Percentiles rank a stretch among this genome's conserved stretches.
phyloP scores from a whole-genome alignment of 768 basidiomycete species.

The Rhizopogon sp. region DNA sequence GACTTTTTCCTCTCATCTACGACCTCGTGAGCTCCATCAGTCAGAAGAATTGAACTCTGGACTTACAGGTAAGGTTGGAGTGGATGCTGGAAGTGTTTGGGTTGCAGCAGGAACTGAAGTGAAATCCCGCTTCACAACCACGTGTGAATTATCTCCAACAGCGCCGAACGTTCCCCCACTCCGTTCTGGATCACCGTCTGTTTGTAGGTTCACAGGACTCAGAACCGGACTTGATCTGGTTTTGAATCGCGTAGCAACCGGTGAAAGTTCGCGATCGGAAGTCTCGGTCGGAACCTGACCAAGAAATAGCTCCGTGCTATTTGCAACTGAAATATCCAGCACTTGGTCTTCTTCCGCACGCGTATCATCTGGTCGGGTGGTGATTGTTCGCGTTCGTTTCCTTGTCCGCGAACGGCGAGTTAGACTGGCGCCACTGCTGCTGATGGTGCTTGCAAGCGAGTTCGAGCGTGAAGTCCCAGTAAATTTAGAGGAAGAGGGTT shows the following conservation, averaged over 20 bases:
- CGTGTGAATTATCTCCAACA: conserved; percentile 8
- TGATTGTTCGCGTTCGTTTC: conserved; percentile 50
- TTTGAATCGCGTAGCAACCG: conserved; percentile 11
- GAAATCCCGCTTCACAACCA: conserved; percentile 10
- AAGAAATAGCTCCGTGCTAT: conserved; percentile 10
- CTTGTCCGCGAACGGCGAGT: conserved; percentile 43
- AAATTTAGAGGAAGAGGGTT: conserved; percentile 21
- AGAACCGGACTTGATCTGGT: conserved; percentile 7
- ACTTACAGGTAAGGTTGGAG: neutral
- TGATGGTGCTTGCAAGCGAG: conserved; percentile 34
- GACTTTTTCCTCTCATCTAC: conserved; percentile 30
- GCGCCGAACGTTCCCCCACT: conserved; percentile 19
- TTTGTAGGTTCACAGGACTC: conserved; percentile 7
- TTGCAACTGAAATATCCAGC: conserved; percentile 23
- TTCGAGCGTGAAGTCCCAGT: conserved; percentile 30
- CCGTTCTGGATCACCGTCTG: conserved; percentile 14
- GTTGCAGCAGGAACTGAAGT: conserved; percentile 1
- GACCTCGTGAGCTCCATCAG: conserved; percentile 3
- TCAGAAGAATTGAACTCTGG: neutral
- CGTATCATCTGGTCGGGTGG: conserved; percentile 23
- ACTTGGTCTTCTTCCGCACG: conserved; percentile 13
- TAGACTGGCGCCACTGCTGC: conserved; percentile 45
- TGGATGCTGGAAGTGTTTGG: neutral
- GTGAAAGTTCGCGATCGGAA: conserved; percentile 7
- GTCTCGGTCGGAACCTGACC: conserved; percentile 4